Base-by-base conservation (phyloP, 352 stramenopile genomes). In the Phytophthora pisi region DNA sequence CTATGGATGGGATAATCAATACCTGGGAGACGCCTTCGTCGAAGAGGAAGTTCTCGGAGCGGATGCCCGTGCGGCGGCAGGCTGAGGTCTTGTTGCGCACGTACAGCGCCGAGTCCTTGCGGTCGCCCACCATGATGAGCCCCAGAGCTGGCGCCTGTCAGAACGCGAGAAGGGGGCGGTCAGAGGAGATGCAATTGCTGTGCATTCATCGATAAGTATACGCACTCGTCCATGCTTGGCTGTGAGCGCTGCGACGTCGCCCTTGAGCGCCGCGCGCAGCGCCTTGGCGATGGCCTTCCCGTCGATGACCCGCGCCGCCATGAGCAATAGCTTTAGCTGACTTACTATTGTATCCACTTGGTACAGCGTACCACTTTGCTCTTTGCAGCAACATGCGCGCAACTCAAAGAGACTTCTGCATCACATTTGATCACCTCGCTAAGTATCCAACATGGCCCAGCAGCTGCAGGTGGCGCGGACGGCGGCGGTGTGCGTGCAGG, bases 71-170 rank as follows among this genome's bases (percentile, higher is more conserved):
- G 74, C 98, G 92, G 38, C 84, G 84, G 56, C 96, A 99, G 18
- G 97, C 98, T 54, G 96, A 95, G 70, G 98, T 96, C 81, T 99
- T 99, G 80, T 98, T 99, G 47, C 96, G 90, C 36, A 99, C 98
- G 74, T 99, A 99, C 24, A 98, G 93, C 18, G 88, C 86, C 52
- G 96, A 99, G 75, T 99, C 98, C 57, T 91, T 95, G 51, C 97
- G 89, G 61, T 97, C 82, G 51, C 98, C 98, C 5, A 99, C 97
- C 78, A 99, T 96, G 61, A 99, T 98, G 7, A 99, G 93, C 11
- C 97, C 98, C 2, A 99, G 84, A 4, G 97, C 98, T 38, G 98
- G 98, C 6, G 82, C 74, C 86, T 96, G 52, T 7, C 31, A 38
- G 42, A 0, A 53, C 28, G 42, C 26, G 20, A 51, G 28, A 38